Evolutionary conservation across 768 basidiomycete species (phyloP).

Genomic region (Coprinopsis strossmayeri): DNA sequence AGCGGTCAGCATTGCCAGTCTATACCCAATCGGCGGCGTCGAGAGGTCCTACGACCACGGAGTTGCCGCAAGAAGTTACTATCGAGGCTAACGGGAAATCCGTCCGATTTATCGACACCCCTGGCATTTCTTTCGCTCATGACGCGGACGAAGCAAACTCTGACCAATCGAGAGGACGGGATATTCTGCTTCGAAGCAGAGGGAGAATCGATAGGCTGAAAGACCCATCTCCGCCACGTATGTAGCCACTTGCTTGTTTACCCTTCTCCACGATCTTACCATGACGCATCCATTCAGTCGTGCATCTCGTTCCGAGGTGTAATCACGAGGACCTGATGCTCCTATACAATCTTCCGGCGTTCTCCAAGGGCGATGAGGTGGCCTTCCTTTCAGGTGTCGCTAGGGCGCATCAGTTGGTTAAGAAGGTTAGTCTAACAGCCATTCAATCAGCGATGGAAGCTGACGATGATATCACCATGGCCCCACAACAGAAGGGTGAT

Average conservation of each 20-base stretch:
- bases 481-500: constrained; percentile 71
- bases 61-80: constrained; percentile 55
- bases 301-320: constrained; percentile 61
- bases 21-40: constrained; percentile 50
- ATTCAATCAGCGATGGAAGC: too few species aligned
- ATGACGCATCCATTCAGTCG: constrained; percentile 34
- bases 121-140: constrained; percentile 62
- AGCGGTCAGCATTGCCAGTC: constrained; percentile 43
- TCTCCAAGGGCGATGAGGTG: constrained; percentile 55
- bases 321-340: constrained; percentile 83
- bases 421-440: constrained; percentile 58
- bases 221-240: constrained; percentile 67
- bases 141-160: constrained; percentile 32
- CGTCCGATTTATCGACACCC: constrained; percentile 78
- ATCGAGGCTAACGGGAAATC: constrained; percentile 39
- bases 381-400: constrained; percentile 77
- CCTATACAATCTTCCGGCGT: constrained; percentile 79
- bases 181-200: constrained; percentile 72
- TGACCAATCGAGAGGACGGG: constrained; percentile 45
- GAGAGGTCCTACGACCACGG: constrained; percentile 67
- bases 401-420: constrained; percentile 65
- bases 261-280: not conserved
- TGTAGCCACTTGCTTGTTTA: constrained; percentile 20
- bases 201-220: constrained; percentile 84
- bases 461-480: too few species aligned